Percentiles rank a stretch among this genome's conserved stretches.
Conservation (phyloP, 805 yeast species). For the Hanseniaspora clermontiae region DNA sequence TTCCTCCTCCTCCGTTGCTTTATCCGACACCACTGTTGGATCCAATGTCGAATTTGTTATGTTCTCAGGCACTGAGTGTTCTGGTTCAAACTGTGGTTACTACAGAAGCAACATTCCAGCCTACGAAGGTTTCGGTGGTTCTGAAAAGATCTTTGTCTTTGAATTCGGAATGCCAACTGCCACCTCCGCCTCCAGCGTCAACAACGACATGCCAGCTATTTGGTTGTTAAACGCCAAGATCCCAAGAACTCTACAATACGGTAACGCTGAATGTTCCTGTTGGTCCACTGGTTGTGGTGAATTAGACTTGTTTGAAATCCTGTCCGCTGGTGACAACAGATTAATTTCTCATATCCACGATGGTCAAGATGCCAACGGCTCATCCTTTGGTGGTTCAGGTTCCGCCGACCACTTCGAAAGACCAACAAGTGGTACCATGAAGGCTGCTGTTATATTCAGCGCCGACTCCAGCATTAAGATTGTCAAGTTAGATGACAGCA, state of each 20-base stretch:
- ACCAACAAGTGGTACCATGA: slow-evolving; percentile 65
- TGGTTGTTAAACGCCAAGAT: slow-evolving; percentile 92
- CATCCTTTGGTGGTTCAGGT: slow-evolving; percentile 69
- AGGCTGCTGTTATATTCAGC: slow-evolving; percentile 81
- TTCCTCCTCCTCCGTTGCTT: slow-evolving; percentile 54
- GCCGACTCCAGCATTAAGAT: slow-evolving; percentile 38
- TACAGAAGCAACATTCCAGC: slow-evolving; percentile 82
- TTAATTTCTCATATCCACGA: slow-evolving; percentile 73
- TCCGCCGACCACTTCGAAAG: slow-evolving; percentile 75
- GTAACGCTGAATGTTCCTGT: slow-evolving; percentile 75
- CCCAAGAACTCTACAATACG: slow-evolving; percentile 94
- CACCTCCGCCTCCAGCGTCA: slow-evolving; percentile 32
- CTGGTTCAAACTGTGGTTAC: slow-evolving; percentile 60
- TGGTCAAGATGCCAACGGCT: slow-evolving; percentile 56
- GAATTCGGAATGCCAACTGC: slow-evolving; percentile 85
- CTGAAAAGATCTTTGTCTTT: slow-evolving; percentile 72
- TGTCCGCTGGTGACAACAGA: slow-evolving; percentile 60
- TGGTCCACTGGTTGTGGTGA: slow-evolving; percentile 98
- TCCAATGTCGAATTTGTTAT: slow-evolving; percentile 74
- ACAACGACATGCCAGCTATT: slow-evolving; percentile 94
- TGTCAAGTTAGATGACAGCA: slow-evolving; percentile 43
- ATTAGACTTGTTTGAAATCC: slow-evolving; percentile 83
- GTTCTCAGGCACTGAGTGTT: slow-evolving; percentile 51
- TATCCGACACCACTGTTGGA: slow-evolving; percentile 52
- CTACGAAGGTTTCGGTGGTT: slow-evolving; percentile 85